Percentiles rank a stretch among this genome's conserved stretches.
These are phyloP conservation scores for Mortierella antarctica DNA, from an alignment of 192 early-diverging fungal species.

Conservation along the genomic window DNA sequence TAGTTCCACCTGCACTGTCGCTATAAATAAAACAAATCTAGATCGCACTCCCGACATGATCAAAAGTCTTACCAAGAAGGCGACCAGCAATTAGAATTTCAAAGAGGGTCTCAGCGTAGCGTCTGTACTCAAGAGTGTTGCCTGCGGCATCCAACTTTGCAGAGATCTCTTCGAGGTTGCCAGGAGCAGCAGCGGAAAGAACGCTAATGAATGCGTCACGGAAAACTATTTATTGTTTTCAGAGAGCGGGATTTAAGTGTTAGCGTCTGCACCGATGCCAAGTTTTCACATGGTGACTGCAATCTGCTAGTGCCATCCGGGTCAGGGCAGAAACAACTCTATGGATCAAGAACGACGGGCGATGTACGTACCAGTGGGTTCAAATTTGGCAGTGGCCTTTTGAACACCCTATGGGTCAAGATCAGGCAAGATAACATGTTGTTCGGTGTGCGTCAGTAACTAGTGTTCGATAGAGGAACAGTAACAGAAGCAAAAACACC, in stretches of 20 bases:
- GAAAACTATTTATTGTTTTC: slow-evolving; percentile 54
- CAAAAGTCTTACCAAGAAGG: slow-evolving; percentile 75
- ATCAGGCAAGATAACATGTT: background rate
- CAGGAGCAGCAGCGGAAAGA: slow-evolving; percentile 58
- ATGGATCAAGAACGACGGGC: background rate
- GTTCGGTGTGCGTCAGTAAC: too few relatives aligned
- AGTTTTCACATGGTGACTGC: background rate
- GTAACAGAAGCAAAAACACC: background rate
- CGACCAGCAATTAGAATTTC: slow-evolving; percentile 94
- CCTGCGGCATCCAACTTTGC: slow-evolving; percentile 81
- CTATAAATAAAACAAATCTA: slow-evolving; percentile 16
- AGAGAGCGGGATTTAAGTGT: background rate
- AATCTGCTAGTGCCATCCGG: background rate
- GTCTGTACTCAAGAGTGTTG: slow-evolving; percentile 92
- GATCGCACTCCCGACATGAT: slow-evolving; percentile 48
- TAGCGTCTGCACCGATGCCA: background rate
- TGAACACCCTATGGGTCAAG: slow-evolving; percentile 60
- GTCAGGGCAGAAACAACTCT: background rate
- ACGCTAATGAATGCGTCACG: slow-evolving; percentile 67
- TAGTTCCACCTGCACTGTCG: background rate
- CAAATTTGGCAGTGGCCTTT: slow-evolving; percentile 74
- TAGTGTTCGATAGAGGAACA: too few relatives aligned
- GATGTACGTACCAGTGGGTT: slow-evolving; percentile 64
- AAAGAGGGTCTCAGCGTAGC: slow-evolving; percentile 95
- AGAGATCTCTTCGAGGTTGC: slow-evolving; percentile 80